Percentiles rank a stretch among this genome's conserved stretches.
Conservation (phyloP, 139 green algal genomes). For the Tetratostichococcus sp. region DNA sequence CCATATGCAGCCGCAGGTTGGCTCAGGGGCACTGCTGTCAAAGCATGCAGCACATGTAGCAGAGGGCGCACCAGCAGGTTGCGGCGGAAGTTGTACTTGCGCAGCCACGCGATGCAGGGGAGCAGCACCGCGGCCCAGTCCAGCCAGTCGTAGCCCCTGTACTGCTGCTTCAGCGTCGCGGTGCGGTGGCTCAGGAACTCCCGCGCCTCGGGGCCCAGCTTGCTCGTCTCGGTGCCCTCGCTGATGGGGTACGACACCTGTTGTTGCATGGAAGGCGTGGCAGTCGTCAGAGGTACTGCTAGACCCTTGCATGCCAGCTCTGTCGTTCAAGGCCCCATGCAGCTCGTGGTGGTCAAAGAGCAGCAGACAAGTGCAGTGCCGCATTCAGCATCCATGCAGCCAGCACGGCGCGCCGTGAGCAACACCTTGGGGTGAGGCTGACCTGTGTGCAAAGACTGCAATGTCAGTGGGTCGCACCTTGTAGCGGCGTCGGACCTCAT, state of each 20-base stretch:
- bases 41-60: background rate
- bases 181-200: background rate
- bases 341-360: too few relatives aligned
- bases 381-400: too few relatives aligned
- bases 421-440: too few relatives aligned
- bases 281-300: too few relatives aligned
- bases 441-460: too few relatives aligned
- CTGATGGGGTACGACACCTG: background rate
- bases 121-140: slow-evolving; percentile 47
- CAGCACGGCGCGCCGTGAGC: too few relatives aligned
- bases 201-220: background rate
- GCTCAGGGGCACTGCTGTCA: background rate
- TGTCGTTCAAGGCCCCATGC: too few relatives aligned
- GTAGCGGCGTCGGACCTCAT: background rate
- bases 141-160: slow-evolving; percentile 2
- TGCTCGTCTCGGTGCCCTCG: background rate
- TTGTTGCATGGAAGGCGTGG: background rate
- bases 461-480: background rate
- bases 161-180: background rate
- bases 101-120: slow-evolving; percentile 56
- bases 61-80: slow-evolving; percentile 26
- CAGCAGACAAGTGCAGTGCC: too few relatives aligned
- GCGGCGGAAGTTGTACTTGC: slow-evolving; percentile 43
- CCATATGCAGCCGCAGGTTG: background rate
- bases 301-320: too few relatives aligned